Base-by-base conservation (phyloP, 768 basidiomycete species). In the Auricularia heimuer region DNA sequence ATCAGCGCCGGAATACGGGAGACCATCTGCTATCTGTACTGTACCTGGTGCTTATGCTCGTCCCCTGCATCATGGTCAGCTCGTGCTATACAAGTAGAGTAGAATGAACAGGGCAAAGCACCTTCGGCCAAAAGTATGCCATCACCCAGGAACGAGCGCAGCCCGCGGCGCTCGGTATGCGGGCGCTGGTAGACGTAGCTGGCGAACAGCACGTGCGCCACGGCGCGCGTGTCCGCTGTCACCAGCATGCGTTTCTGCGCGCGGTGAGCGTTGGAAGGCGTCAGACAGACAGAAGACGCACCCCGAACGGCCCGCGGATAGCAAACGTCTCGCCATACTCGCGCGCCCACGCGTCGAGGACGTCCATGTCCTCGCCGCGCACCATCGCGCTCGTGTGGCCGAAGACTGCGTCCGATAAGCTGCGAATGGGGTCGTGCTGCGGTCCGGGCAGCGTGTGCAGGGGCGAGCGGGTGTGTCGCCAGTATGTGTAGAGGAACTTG, bases 151-250 rank as follows among this genome's bases (percentile, higher is more conserved):
- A 87, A 69, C 14, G 71, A 72, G 12, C 71, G 66, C 7, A 87
- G 70, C 45, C 64, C 71, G 45, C 73, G 76, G 10, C 81, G 75
- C 7, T 73, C 68, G 0, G 70, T 67, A 10, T 77, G 75, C 0
- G 86, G 79, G 67, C 88, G 89, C 65, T 82, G 81, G 67, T 85
- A 90, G 39, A 78, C 74, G 36, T 80, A 72, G 35, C 75, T 75
- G 64, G 88, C 84, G 66, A 79, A 78, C 12, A 92, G 75, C 61
- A 93, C 77, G 67, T 91, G 84, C 54, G 81, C 79, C 39, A 92
- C 47, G 0, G 88, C 89, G 33, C 82, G 82, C 0, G 82, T 76
- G 69, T 91, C 90, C 61, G 78, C 71, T 0, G 86, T 88, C 70
- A 79, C 80, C 6, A 90, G 72, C 7, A 29, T 24, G 16, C 72